A percentile compares a stretch with the other conserved stretches of the same genome.
Evolutionary conservation across 176 grass and related monocot genomes (phyloP).

Genomic region (Oryza glumipatula): DNA sequence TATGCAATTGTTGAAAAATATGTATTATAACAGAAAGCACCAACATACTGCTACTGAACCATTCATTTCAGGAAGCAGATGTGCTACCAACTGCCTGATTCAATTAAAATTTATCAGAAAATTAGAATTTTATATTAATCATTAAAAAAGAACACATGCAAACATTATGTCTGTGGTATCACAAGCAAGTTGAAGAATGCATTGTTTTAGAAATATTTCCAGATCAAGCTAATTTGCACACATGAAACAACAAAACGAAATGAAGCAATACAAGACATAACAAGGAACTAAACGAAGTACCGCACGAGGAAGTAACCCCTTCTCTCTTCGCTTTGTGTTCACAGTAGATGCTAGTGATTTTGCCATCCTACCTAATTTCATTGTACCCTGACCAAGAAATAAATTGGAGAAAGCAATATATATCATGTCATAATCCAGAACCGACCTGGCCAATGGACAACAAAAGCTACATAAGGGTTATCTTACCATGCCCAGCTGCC

Average conservation of each 20-base stretch:
- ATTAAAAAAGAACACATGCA: not conserved
- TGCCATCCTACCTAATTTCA: slow-evolving; percentile 93
- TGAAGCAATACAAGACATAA: slow-evolving; percentile 18
- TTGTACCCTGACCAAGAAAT: slow-evolving; percentile 68
- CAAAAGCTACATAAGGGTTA: slow-evolving; percentile 21
- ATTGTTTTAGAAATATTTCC: not conserved
- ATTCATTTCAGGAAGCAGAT: slow-evolving; percentile 21
- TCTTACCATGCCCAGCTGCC: slow-evolving; percentile 92
- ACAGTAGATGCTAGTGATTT: slow-evolving; percentile 78
- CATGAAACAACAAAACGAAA: slow-evolving; percentile 6
- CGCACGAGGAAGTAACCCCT: slow-evolving; percentile 91
- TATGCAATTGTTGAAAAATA: not conserved
- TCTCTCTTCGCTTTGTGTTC: slow-evolving; percentile 87
- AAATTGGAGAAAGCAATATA: slow-evolving; percentile 1
- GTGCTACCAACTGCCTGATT: not conserved
- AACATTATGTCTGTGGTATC: slow-evolving; percentile 12
- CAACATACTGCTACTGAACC: slow-evolving; percentile 3
- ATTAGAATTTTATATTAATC: not conserved
- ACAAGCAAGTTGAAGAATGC: not conserved
- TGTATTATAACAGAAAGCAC: not conserved
- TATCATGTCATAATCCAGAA: slow-evolving; percentile 4
- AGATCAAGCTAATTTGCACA: slow-evolving; percentile 1
- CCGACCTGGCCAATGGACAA: not conserved
- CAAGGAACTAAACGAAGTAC: slow-evolving; percentile 52
- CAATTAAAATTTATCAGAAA: slow-evolving; percentile 12